Base-by-base conservation (phyloP, 1,284 basidiomycete genomes). In the Singerocomus inundabilis region DNA sequence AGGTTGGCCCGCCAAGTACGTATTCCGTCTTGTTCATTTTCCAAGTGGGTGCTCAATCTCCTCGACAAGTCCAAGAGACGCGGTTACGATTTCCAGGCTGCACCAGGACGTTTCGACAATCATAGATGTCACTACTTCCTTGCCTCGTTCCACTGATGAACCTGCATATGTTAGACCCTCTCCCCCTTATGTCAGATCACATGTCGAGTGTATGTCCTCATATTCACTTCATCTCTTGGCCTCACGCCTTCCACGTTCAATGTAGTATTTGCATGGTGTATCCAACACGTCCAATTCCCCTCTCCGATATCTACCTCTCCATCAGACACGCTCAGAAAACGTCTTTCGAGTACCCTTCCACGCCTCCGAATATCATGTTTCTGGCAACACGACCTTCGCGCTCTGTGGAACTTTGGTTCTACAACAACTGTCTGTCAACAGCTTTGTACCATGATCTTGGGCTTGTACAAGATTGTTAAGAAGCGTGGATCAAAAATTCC, bases 1-100 rank as follows among this genome's bases (percentile, higher is more conserved):
- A 8, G 97, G 96, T 2, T 98, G 96, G 96, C 96, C 96, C 50
- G 93, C 93, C 48, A 96, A 88, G 91, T 94, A 64, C 66, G 89
- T 78, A 33, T 44, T 29, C 26, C 35, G 40, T 54, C 34, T 7
- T 32, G 9, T 35, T 49, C 25, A 34, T 56, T 21, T 55, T 7
- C 10, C 18, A 28, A 44, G 2, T 34, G 44, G 25, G 29, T 18
- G 25, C 38, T 51, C 11, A 49, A 42, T 57, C 47, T 49, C 61
- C 45, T 51, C 53, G 13, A 57, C 57, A 30, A 97, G 91, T 59
- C 91, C 94, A 7, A 77, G 94, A 57, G 94, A 97, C 63, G 84
- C 92, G n/a, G 88, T 97, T 31, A 93, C 91, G 11, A 95, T 97
- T 57, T 91, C 91, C 46, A 84, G 91, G 56, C 84, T 90, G 28